Conservation (phyloP, 2,329 filamentous ascomycete genomes). For the Colletotrichum noveboracense region DNA sequence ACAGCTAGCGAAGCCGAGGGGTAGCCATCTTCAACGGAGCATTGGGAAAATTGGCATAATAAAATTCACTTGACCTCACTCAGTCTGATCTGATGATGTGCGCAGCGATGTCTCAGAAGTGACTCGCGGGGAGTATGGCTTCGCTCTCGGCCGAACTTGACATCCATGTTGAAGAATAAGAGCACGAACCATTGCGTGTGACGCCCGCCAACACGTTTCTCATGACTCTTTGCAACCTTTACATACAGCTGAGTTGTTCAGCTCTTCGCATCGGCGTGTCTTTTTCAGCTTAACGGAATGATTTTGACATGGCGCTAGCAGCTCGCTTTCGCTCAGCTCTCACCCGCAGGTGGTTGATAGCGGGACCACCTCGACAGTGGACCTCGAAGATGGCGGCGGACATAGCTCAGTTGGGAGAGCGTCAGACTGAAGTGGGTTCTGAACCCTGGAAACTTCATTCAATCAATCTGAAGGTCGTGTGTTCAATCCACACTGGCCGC, state of each 20-base stretch:
- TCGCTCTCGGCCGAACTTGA: neutral
- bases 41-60: constrained; percentile 6
- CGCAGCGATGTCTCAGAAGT: neutral
- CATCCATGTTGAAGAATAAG: neutral
- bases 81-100: neutral
- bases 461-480: constrained; percentile 19
- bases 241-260: neutral
- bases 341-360: neutral
- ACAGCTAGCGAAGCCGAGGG: neutral
- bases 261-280: neutral
- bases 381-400: constrained; percentile 17
- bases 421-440: constrained; percentile 21
- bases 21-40: neutral
- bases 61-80: neutral
- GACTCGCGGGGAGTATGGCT: neutral
- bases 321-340: neutral
- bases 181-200: neutral
- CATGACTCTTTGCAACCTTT: neutral
- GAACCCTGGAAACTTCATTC: constrained; percentile 15
- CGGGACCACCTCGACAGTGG: fast-evolving
- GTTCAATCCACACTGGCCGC: constrained; percentile 23
- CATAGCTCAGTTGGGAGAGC: constrained; percentile 23
- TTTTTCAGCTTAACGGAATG: neutral
- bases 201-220: neutral
- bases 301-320: neutral